Evolutionary conservation across 768 basidiomycete species (phyloP).

Genomic region (Kwoniella sp.): DNA sequence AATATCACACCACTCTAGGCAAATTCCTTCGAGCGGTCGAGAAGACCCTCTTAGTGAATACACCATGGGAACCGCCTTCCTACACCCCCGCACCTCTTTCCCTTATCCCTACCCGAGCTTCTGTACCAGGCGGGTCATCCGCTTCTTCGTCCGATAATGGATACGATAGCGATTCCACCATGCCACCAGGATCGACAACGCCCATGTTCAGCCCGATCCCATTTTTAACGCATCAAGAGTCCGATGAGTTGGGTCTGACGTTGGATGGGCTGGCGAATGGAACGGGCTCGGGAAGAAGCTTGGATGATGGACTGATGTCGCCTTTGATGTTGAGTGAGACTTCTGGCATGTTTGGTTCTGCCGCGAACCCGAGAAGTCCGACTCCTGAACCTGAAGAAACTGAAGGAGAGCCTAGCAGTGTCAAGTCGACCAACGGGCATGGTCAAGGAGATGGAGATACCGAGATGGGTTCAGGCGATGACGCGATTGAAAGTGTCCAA

Average conservation of each 20-base stretch:
- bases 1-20: constrained; percentile 45
- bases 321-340: constrained; percentile 37
- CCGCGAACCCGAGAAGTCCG: constrained; percentile 29
- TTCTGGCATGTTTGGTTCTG: constrained; percentile 10
- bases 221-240: constrained; percentile 36
- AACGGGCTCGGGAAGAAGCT: not conserved
- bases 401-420: not conserved
- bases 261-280: not conserved
- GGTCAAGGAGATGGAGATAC: constrained; percentile 7
- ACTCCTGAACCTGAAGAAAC: constrained; percentile 44
- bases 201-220: constrained; percentile 57
- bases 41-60: constrained; percentile 53
- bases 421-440: not conserved
- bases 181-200: constrained; percentile 41
- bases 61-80: constrained; percentile 46
- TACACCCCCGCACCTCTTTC: constrained; percentile 21
- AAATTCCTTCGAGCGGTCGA: constrained; percentile 56
- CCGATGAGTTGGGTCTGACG: not conserved
- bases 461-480: constrained; percentile 1
- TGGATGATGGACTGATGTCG: constrained; percentile 36
- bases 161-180: constrained; percentile 31
- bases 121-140: constrained; percentile 6
- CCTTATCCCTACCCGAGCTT: constrained; percentile 7
- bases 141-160: constrained; percentile 22
- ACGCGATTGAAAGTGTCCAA: not conserved